Conservation (phyloP, 257 asterid species). For the Cinchona pubescens region DNA sequence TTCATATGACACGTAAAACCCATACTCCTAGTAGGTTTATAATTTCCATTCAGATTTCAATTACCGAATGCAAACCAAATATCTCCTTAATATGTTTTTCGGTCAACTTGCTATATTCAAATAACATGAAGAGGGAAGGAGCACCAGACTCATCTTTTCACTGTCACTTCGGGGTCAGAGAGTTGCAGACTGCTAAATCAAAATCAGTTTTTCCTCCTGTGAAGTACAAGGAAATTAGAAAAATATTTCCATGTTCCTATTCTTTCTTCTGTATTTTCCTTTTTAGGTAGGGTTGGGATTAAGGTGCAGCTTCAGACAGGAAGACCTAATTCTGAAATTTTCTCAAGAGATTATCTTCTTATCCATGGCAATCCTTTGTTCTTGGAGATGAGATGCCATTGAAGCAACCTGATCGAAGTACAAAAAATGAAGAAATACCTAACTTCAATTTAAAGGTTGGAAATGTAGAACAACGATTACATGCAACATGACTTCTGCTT, state of each 20-base stretch:
- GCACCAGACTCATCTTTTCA: not conserved
- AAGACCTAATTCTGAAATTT: constrained; percentile 79
- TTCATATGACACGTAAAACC: too few relatives aligned
- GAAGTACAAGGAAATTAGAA: not conserved
- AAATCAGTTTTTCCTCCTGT: not conserved
- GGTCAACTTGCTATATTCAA: too few relatives aligned
- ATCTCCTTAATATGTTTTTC: too few relatives aligned
- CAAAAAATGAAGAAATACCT: constrained; percentile 2
- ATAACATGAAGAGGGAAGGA: too few relatives aligned
- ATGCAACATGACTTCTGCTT: constrained; percentile 64
- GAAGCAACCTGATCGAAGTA: constrained; percentile 72
- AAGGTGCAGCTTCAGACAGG: constrained; percentile 40
- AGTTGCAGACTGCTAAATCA: not conserved
- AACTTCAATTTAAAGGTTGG: not conserved
- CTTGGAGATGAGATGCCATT: constrained; percentile 73
- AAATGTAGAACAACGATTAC: constrained; percentile 3
- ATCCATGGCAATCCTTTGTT: constrained; percentile 59
- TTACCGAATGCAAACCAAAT: too few relatives aligned
- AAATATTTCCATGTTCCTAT: not conserved
- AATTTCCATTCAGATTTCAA: too few relatives aligned
- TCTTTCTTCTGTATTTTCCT: not conserved
- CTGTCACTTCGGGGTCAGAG: not conserved
- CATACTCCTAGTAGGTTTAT: too few relatives aligned
- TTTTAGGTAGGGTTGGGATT: not conserved
- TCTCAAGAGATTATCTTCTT: constrained; percentile 60